These are phyloP conservation scores for Diaporthe nobilis DNA, from an alignment of 2,329 filamentous ascomycete species.

Conservation along the genomic window DNA sequence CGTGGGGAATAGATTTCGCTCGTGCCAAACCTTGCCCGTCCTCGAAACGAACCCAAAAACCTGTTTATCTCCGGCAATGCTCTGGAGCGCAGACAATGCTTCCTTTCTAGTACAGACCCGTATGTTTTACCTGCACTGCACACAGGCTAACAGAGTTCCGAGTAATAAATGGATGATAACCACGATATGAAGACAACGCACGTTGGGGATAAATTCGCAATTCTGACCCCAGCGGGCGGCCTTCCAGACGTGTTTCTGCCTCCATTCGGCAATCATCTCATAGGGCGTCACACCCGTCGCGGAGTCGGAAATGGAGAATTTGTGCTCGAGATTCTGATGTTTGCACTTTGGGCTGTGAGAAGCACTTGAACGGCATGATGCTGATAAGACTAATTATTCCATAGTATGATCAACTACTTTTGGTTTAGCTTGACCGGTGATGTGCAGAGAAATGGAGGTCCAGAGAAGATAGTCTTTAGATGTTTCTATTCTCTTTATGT, in stretches of 20 bases:
- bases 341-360: neutral
- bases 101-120: neutral
- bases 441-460: neutral
- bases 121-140: neutral
- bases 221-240: neutral
- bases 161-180: neutral
- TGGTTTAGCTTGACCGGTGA: neutral
- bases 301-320: neutral
- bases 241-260: neutral
- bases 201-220: neutral
- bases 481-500: neutral
- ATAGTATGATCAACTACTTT: neutral
- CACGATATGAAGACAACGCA: neutral
- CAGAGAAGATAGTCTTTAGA: neutral
- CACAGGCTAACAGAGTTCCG: neutral
- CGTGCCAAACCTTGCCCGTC: constrained; percentile 5
- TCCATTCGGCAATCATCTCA: neutral
- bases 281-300: neutral
- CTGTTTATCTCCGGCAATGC: neutral
- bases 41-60: constrained; percentile 1
- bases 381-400: neutral
- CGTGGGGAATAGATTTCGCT: neutral
- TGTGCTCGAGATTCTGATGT: neutral
- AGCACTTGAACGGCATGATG: neutral
- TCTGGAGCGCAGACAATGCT: neutral